Base-by-base conservation (phyloP, 257 asterid species). In the Capsicum pubescens region DNA sequence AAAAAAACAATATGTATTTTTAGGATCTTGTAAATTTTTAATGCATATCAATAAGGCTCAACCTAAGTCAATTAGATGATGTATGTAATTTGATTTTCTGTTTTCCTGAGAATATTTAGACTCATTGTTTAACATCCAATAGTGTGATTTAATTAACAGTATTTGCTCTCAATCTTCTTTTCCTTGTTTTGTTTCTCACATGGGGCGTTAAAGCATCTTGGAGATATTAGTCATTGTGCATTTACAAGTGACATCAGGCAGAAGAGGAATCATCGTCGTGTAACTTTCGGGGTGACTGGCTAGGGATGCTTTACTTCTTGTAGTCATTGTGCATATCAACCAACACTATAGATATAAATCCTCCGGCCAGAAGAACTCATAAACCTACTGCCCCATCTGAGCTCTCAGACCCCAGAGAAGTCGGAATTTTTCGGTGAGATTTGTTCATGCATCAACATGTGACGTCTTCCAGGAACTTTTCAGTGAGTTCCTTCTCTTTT, bases 171-270 rank as follows among this genome's bases (percentile, higher is more conserved):
- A 32, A 66, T 66, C n/a, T 64, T 32, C 19, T 66, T 46, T 21
- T 63, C 39, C 69, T 66, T 66, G 72, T 8, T 66, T 6, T 5
- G 19, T 16, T 66, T 66, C 2, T 66, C n/a, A 66, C 72, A 32
- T 66, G 46, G 72, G 46, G 72, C 13, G 32, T 6, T 4, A 32
- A 10, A 35, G 46, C 72, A 66, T 66, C 6, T 32, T 6, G 32
- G 46, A 66, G 72, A 66, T 66, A 66, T 66, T 66, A 66, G 72
- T 12, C 69, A 64, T 9, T 12, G n/a, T 6, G 46, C 72, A 66
- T 66, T 66, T 66, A 12, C 72, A 32, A 32, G 46, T 66, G 46
- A 32, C 2, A 8, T 66, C n/a, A 12, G 71, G 71, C 71, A 6
- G 1, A 64, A 12, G 46, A 56, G 60, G 2, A 1, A 64, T 15